phyloP scores from a whole-genome alignment of 176 grass and related monocot genomes.

The Eleusine coracana region DNA sequence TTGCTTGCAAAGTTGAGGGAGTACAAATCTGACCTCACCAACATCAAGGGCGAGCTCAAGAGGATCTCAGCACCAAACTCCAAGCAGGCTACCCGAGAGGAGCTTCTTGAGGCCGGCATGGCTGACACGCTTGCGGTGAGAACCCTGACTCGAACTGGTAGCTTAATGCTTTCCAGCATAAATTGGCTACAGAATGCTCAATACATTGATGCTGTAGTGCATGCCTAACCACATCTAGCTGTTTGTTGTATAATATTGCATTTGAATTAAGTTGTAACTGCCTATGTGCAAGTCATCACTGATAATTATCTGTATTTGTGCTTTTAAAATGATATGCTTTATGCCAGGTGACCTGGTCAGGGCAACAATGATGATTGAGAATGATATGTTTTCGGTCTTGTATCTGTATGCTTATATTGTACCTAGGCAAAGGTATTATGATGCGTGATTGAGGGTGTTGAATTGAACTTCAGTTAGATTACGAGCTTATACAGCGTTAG shows the following conservation, averaged over 20 bases:
- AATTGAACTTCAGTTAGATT: slow-evolving; percentile 4
- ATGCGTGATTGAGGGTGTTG: neutral
- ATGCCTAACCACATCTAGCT: neutral
- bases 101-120: slow-evolving; percentile 85
- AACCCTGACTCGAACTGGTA: neutral
- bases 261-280: neutral
- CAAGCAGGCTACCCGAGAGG: slow-evolving; percentile 74
- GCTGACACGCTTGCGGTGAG: slow-evolving; percentile 73
- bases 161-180: neutral
- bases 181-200: neutral
- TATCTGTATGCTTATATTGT: neutral
- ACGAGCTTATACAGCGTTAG: too few species aligned
- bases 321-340: slow-evolving; percentile 1
- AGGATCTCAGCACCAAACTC: slow-evolving; percentile 64
- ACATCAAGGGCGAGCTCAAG: slow-evolving; percentile 81
- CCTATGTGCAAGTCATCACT: neutral
- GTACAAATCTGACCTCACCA: slow-evolving; percentile 90
- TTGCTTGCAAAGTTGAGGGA: slow-evolving; percentile 87
- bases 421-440: neutral
- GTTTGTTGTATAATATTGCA: neutral
- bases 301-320: neutral
- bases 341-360: slow-evolving; percentile 1
- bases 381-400: neutral
- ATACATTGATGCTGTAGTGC: neutral
- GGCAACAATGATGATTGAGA: neutral